Base-by-base conservation (phyloP, 2,329 filamentous ascomycete species). In the Fusarium concolor region DNA sequence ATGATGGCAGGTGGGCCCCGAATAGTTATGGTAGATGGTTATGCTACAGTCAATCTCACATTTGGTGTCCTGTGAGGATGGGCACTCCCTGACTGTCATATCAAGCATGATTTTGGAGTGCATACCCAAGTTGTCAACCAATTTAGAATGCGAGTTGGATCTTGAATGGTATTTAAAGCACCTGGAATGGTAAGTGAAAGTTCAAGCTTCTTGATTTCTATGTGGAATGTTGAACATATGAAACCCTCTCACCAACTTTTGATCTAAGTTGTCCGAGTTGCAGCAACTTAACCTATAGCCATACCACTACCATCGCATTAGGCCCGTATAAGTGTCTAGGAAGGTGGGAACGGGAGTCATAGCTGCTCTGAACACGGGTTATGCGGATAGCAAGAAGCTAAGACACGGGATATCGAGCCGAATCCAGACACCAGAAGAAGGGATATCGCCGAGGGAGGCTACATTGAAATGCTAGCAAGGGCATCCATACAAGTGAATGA, bases 231-330 rank as follows among this genome's bases (percentile, higher is more conserved):
- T 18, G 37, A 20, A n/a, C 24, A 51, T 29, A 44, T 12, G 14
- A 43, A 18, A 8, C 17, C 22, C 28, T 52, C 38, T 12, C 22
- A 28, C 20, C 24, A 43, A 43, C 5, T 3, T 5, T 22, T 20
- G 11, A 22, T 9, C 15, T 29, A 22, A 31, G 20, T 26, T 51
- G 15, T 10, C 35, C 14, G 7, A 14, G 17, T 29, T 18, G 26
- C 28, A 29, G 18, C 46, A 17, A 42, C 54, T 20, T 60, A 59
- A 59, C 56, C 56, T 60, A 31, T 20, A 43, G 43, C n/a, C 7
- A 15, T 10, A 20, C 22, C 42, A 12, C 24, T 10, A 20, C 29
- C 42, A 12, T 29, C 11, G 18, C 54, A 14, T 58, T 29, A 29
- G 1, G 18, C 37, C 26, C 26, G 22, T 59, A n/a, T 59, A 38